phyloP scores from a whole-genome alignment of 768 basidiomycete species.

The Ramaria sp. region DNA sequence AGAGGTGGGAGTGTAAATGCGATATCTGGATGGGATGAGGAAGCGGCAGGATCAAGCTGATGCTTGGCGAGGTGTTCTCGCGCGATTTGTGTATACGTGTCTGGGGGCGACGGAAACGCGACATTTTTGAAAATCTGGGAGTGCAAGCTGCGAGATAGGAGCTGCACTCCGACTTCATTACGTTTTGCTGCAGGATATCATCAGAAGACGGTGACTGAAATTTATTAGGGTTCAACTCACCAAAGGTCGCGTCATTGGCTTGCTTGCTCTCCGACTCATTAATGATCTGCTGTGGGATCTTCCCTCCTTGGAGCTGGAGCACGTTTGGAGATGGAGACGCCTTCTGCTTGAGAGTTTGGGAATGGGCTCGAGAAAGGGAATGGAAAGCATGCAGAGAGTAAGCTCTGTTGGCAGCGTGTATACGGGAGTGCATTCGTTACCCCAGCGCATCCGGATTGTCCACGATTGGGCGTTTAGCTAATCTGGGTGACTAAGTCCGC shows the following conservation, averaged over 20 bases:
- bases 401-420: neutral
- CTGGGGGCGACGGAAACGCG: constrained; percentile 50
- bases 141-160: constrained; percentile 75
- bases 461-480: neutral
- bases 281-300: neutral
- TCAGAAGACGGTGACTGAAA: neutral
- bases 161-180: constrained; percentile 89
- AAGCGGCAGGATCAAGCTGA: constrained; percentile 68
- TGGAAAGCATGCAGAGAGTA: neutral
- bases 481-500: neutral
- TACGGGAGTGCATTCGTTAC: constrained; percentile 2
- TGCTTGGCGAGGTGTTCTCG: constrained; percentile 73
- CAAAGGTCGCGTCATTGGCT: neutral
- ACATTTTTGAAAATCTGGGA: constrained; percentile 69
- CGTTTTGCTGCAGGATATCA: constrained; percentile 39
- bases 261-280: neutral
- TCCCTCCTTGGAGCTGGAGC: too few relatives aligned
- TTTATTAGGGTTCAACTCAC: neutral
- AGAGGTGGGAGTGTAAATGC: constrained; percentile 76
- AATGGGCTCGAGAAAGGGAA: neutral
- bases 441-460: neutral
- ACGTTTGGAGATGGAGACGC: neutral
- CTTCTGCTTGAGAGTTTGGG: neutral
- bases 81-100: constrained; percentile 61
- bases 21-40: constrained; percentile 45